These are phyloP conservation scores for Phytophthora megakarya DNA, from an alignment of 352 stramenopile species.

Conservation along the genomic window DNA sequence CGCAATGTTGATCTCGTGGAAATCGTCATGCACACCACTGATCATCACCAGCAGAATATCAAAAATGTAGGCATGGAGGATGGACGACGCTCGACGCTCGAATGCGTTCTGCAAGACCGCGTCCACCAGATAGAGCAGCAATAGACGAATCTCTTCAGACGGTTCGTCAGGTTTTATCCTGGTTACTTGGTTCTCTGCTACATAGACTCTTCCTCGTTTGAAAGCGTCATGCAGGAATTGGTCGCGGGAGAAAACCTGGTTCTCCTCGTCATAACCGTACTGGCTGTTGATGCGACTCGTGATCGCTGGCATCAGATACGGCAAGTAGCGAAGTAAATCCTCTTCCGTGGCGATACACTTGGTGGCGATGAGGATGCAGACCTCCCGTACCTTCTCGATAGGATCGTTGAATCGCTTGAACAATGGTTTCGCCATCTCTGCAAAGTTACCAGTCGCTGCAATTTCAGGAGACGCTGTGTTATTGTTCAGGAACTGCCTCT, in stretches of 20 bases:
- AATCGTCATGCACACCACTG: conserved; percentile 86
- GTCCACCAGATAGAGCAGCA: conserved; percentile 58
- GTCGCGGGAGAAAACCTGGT: conserved; percentile 75
- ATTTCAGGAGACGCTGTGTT: background rate
- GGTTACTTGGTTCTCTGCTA: conserved; percentile 46
- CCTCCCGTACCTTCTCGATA: conserved; percentile 76
- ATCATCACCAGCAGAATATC: conserved; percentile 74
- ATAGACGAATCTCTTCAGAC: conserved; percentile 79
- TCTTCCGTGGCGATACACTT: conserved; percentile 49
- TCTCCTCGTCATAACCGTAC: conserved; percentile 77
- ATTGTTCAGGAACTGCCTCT: conserved; percentile 45
- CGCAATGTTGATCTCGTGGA: conserved; percentile 84
- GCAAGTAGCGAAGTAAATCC: conserved; percentile 69
- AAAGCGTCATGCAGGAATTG: conserved; percentile 75
- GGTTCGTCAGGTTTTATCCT: conserved; percentile 59
- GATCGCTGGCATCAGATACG: conserved; percentile 80
- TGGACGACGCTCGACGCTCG: conserved; percentile 55
- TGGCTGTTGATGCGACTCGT: conserved; percentile 63
- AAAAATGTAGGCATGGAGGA: conserved; percentile 84
- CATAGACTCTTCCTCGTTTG: conserved; percentile 69
- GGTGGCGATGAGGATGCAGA: conserved; percentile 64
- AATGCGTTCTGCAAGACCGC: conserved; percentile 64
- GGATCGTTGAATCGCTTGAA: conserved; percentile 88
- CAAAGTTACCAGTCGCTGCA: conserved; percentile 28
- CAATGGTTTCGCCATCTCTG: conserved; percentile 67